phyloP scores from a whole-genome alignment of 441 rosid genomes.

The Dalechampia spathulata region DNA sequence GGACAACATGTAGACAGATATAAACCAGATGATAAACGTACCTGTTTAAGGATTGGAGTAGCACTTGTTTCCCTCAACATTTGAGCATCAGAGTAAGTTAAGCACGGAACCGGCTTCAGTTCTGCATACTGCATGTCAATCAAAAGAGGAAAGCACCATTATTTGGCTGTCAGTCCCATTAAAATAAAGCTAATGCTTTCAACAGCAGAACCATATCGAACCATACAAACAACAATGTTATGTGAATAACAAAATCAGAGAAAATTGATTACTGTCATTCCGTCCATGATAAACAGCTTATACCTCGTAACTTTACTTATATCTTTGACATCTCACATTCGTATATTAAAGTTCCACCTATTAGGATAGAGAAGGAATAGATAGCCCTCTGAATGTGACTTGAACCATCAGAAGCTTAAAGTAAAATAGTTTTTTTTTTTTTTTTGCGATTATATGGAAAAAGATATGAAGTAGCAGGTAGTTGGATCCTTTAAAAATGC shows the following conservation, averaged over 20 bases:
- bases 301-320: too few species aligned
- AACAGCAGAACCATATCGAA: not conserved
- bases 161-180: not conserved
- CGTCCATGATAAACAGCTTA: not conserved
- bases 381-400: not conserved
- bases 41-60: slow-evolving; percentile 93
- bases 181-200: not conserved
- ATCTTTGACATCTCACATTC: too few species aligned
- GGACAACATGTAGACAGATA: not conserved
- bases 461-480: not conserved
- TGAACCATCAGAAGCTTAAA: not conserved
- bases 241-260: too few species aligned
- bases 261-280: not conserved
- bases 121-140: slow-evolving; percentile 71
- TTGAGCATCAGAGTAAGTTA: slow-evolving; percentile 79
- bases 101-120: slow-evolving; percentile 89
- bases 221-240: not conserved
- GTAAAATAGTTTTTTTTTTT: too few species aligned
- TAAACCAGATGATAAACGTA: slow-evolving; percentile 15
- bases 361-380: not conserved
- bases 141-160: slow-evolving; percentile 9
- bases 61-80: slow-evolving; percentile 59
- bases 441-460: not conserved
- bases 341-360: not conserved
- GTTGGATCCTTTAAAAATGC: not conserved